These are phyloP conservation scores for Castanea crenata DNA, from an alignment of 306 rosid species.

Conservation along the genomic window DNA sequence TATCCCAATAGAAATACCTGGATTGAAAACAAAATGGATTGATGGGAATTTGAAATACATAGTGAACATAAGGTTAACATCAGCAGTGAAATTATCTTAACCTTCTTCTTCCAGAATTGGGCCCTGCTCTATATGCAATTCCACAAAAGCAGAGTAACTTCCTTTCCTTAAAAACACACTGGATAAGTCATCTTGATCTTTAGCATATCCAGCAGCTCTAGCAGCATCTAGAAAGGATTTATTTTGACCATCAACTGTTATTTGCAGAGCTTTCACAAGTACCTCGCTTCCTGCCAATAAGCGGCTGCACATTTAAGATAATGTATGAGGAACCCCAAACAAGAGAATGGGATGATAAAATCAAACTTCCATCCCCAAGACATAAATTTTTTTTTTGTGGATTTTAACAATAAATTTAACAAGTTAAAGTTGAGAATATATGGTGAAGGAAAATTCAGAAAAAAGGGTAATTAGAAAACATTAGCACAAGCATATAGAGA, in stretches of 20 bases:
- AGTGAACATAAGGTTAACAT: slow-evolving; percentile 8
- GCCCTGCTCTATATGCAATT: slow-evolving; percentile 94
- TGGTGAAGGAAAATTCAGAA: not conserved
- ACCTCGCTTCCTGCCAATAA: slow-evolving; percentile 72
- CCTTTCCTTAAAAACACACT: slow-evolving; percentile 72
- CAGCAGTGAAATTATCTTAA: slow-evolving; percentile 25
- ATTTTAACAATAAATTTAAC: not conserved
- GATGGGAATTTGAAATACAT: not conserved
- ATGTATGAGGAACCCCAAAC: slow-evolving; percentile 23
- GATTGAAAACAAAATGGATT: slow-evolving; percentile 11
- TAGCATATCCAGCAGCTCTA: slow-evolving; percentile 74
- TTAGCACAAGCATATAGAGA: slow-evolving; percentile 5
- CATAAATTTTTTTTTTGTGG: not conserved
- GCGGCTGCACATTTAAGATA: slow-evolving; percentile 58
- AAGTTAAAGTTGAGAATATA: not conserved
- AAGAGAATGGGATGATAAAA: slow-evolving; percentile 5
- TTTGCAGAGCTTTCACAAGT: slow-evolving; percentile 65
- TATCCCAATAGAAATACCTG: slow-evolving; percentile 80
- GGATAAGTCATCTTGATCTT: slow-evolving; percentile 52
- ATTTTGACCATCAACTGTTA: slow-evolving; percentile 66
- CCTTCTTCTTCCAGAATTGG: slow-evolving; percentile 95
- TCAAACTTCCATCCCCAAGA: not conserved
- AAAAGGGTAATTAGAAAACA: not conserved
- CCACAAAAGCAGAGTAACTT: slow-evolving; percentile 85
- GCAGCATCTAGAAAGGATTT: slow-evolving; percentile 81